Evolutionary conservation across 805 yeast species (phyloP).

Genomic region (Saccharomyces jurei): DNA sequence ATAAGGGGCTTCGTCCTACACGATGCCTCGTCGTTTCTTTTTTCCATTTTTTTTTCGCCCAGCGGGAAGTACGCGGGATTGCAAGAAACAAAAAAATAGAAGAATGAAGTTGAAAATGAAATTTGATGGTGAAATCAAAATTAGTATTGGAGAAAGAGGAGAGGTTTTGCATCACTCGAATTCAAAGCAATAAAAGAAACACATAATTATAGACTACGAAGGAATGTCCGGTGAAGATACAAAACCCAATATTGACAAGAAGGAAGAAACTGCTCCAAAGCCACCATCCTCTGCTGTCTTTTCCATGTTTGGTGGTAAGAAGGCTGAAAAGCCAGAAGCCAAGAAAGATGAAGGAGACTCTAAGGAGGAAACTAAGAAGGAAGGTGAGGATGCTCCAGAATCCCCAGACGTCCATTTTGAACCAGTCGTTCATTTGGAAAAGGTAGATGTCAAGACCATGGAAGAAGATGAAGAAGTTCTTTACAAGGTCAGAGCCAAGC

Average conservation of each 20-base stretch:
- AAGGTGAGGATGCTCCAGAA: slow-evolving; percentile 36
- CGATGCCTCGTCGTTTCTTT: background rate
- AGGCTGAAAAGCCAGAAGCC: slow-evolving; percentile 27
- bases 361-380: slow-evolving; percentile 22
- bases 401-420: slow-evolving; percentile 74
- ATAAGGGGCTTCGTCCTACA: background rate
- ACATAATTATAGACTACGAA: background rate
- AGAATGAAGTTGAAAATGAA: background rate
- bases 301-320: slow-evolving; percentile 91
- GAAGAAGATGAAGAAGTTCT: slow-evolving; percentile 83
- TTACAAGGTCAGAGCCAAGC: slow-evolving; percentile 86
- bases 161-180: background rate
- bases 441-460: slow-evolving; percentile 92
- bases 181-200: background rate
- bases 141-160: background rate
- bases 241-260: slow-evolving; percentile 18
- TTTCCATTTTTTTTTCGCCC: background rate
- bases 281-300: slow-evolving; percentile 81
- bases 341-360: slow-evolving; percentile 21
- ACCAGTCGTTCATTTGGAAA: slow-evolving; percentile 89
- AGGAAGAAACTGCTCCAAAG: slow-evolving; percentile 23
- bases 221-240: slow-evolving; percentile 19
- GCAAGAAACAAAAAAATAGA: background rate
- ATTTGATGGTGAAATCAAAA: background rate
- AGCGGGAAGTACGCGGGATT: background rate